Evolutionary conservation across 192 early-diverging fungal genomes (phyloP).

Genomic region (Polychytrium aggregatum): DNA sequence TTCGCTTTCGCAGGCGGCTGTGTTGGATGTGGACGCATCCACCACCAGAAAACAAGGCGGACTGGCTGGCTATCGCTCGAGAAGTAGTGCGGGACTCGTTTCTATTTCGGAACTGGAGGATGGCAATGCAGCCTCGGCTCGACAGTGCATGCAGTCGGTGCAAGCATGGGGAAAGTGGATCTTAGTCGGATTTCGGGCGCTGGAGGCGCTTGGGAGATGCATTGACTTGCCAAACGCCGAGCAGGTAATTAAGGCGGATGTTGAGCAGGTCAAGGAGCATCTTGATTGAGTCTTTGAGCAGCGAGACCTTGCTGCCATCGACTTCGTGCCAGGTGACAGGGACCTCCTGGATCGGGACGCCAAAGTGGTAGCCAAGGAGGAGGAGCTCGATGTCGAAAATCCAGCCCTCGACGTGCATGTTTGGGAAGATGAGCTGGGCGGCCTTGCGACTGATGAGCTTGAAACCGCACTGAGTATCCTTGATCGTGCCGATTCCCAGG

Average conservation of each 20-base stretch:
- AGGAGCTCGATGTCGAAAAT: conserved; percentile 97
- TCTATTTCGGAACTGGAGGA: too few relatives aligned
- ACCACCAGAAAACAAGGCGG: too few relatives aligned
- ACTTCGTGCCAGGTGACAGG: conserved; percentile 95
- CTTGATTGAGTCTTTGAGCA: conserved; percentile 74
- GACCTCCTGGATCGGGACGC: conserved; percentile 76
- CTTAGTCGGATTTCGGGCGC: too few relatives aligned
- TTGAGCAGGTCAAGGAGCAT: conserved; percentile 85
- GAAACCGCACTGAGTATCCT: conserved; percentile 98
- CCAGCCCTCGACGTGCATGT: conserved; percentile 93
- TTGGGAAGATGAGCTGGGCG: conserved; percentile 64
- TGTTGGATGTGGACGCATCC: too few relatives aligned
- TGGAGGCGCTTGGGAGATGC: too few relatives aligned
- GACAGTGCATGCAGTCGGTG: too few relatives aligned
- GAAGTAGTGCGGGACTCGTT: too few relatives aligned
- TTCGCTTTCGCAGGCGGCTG: too few relatives aligned
- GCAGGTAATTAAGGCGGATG: conserved; percentile 74
- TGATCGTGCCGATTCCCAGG: conserved; percentile 75
- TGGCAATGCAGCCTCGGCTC: too few relatives aligned
- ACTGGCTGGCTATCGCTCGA: too few relatives aligned
- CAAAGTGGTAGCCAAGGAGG: conserved; percentile 59
- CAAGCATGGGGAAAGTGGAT: too few relatives aligned
- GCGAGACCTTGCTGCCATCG: conserved; percentile 83
- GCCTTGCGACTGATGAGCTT: conserved; percentile 79
- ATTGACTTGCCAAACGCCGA: conserved; percentile 86